Conservation (phyloP, 192 early-diverging fungal genomes). For the Entomortierella lignicola region DNA sequence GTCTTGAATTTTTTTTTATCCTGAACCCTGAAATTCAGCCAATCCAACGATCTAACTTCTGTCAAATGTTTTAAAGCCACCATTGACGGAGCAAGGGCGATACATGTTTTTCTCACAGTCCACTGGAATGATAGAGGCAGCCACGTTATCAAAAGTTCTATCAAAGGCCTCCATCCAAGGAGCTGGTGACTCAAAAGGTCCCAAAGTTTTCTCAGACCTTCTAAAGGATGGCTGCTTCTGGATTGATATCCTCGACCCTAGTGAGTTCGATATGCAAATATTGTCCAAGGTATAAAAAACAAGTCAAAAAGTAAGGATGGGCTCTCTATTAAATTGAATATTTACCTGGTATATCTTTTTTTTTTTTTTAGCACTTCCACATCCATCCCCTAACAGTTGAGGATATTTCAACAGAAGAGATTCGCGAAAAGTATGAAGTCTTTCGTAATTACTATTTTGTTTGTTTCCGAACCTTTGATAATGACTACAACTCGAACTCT, state of each 20-base stretch:
- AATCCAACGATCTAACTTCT: too few species aligned
- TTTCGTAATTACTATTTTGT: constrained; percentile 93
- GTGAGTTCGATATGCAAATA: constrained; percentile 65
- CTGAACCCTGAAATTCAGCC: too few species aligned
- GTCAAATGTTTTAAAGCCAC: too few species aligned
- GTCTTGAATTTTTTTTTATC: too few species aligned
- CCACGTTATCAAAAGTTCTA: constrained; percentile 46
- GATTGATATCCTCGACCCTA: constrained; percentile 73
- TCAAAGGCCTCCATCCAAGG: constrained; percentile 10
- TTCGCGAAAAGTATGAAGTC: constrained; percentile 95
- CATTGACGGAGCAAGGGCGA: constrained; percentile 15
- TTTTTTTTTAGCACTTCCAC: constrained; percentile 62
- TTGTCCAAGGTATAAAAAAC: constrained; percentile 60
- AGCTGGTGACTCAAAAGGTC: constrained; percentile 6
- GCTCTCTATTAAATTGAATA: background rate
- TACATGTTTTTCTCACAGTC: constrained; percentile 56
- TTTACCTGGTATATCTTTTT: background rate
- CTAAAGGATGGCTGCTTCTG: constrained; percentile 73
- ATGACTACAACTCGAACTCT: constrained; percentile 66
- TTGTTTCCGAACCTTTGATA: constrained; percentile 83
- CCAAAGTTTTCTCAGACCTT: constrained; percentile 50
- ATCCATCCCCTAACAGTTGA: constrained; percentile 86
- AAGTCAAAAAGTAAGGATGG: too few species aligned
- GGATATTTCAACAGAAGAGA: constrained; percentile 89
- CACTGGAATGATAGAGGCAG: constrained; percentile 44